phyloP scores from a whole-genome alignment of 768 basidiomycete genomes.

The Pleurotus tuoliensis region DNA sequence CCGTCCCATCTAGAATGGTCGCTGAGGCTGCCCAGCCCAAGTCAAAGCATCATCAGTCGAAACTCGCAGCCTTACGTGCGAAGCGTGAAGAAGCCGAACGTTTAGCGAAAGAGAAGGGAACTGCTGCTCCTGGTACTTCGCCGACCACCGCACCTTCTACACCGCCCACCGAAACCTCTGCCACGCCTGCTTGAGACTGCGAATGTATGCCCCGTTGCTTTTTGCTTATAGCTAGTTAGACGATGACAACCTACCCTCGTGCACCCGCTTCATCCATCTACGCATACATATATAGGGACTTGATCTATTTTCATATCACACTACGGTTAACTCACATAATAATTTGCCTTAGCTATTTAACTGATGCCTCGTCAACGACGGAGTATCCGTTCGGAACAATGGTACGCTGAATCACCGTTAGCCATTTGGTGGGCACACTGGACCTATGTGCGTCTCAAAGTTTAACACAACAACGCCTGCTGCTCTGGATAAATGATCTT shows the following conservation, averaged over 20 bases:
- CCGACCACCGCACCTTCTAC: neutral
- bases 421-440: too few species aligned
- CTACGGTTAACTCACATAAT: too few species aligned
- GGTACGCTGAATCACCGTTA: too few species aligned
- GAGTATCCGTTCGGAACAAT: too few species aligned
- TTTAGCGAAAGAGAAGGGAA: slow-evolving; percentile 20
- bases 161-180: neutral
- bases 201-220: too few species aligned
- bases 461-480: too few species aligned
- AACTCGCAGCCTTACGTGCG: neutral
- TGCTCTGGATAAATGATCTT: slow-evolving; percentile 16
- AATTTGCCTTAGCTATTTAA: too few species aligned
- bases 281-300: neutral
- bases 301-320: too few species aligned
- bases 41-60: slow-evolving; percentile 42
- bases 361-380: too few species aligned
- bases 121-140: slow-evolving; percentile 9
- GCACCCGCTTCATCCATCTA: neutral
- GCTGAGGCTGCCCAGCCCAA: slow-evolving; percentile 81
- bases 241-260: too few species aligned
- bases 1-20: slow-evolving; percentile 58
- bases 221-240: too few species aligned
- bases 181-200: neutral
- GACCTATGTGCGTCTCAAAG: too few species aligned
- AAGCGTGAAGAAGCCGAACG: slow-evolving; percentile 24